These are phyloP conservation scores for Chaetomium fimeti DNA, from an alignment of 495 filamentous ascomycete species.

Conservation along the genomic window DNA sequence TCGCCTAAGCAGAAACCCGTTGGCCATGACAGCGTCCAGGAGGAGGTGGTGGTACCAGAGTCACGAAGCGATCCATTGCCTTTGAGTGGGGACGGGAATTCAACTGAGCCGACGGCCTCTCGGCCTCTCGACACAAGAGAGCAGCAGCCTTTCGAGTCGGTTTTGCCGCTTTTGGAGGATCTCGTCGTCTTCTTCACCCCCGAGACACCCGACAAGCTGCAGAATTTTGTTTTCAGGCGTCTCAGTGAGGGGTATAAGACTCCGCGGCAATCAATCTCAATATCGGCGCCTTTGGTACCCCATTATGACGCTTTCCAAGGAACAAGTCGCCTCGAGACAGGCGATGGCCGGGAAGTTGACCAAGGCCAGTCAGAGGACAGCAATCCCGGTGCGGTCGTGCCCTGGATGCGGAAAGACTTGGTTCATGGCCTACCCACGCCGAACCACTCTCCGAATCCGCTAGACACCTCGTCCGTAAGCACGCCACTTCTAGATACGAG, in stretches of 20 bases:
- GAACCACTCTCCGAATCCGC: conserved; percentile 24
- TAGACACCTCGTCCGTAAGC: conserved; percentile 12
- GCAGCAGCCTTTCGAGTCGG: conserved; percentile 29
- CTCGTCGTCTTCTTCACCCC: conserved; percentile 43
- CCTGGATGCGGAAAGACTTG: conserved; percentile 9
- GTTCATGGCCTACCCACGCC: conserved; percentile 23
- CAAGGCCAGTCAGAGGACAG: neutral
- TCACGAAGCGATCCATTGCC: neutral
- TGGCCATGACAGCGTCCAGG: neutral
- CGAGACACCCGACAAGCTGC: conserved; percentile 26
- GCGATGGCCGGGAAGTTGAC: neutral
- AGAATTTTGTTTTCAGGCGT: conserved; percentile 35
- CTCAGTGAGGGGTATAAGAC: conserved; percentile 21
- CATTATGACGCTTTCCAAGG: neutral
- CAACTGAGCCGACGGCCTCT: neutral
- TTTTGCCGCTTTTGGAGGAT: conserved; percentile 46
- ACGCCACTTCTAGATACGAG: conserved; percentile 24
- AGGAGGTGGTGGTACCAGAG: neutral
- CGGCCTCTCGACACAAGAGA: neutral
- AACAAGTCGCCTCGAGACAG: neutral
- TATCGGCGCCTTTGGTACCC: conserved; percentile 18
- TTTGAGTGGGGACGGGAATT: neutral
- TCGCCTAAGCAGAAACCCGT: neutral
- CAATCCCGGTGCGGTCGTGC: conserved; percentile 15
- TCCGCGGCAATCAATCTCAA: conserved; percentile 34